Evolutionary conservation across 768 basidiomycete species (phyloP), one percentile per base, ranked within the genome.

Genomic region (Lactarius vividus): DNA sequence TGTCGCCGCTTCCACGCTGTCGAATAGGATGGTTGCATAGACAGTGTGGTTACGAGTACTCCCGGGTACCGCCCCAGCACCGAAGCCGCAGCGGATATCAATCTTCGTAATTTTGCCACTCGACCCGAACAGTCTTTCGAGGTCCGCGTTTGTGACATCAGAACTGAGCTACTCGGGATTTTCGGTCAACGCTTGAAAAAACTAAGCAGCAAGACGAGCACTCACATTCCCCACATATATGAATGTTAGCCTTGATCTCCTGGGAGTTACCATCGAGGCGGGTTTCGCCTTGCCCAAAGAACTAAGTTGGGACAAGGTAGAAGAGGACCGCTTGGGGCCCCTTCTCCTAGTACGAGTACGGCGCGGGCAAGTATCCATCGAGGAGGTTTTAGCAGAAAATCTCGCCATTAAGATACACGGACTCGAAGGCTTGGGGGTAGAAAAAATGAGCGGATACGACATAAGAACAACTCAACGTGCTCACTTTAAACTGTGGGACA

Each of bases 191-290:
- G 26, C 39, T 55, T 39, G 29, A n/a, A 28, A 37, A 65, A 49
- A 46, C 53, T 56, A 31, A 79, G 75, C 52, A 77, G 72, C 35
- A 81, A 57, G 7, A 6, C 3, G 20, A 15, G 13, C 16, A 77
- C 85, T 67, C 70, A 89, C 88, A 72, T 89, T 89, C 46, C 88
- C 88, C 23, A 88, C 83, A 69, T 79, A 88, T 28, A 85, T 79
- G 64, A 76, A 78, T 37, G 73, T 74, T 62, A 72, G 73, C 9
- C 69, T 49, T 8, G 60, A 52, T 33, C 29, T 42, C 39, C 5
- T 44, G 16, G 23, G 39, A 20, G 28, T 26, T 8, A 20, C 29
- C 33, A 16, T 16, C 16, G 37, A 66, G 63, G 18, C 63, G 44
- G 46, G 61, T 63, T 42, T 66, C 63, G 16, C n/a, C 31, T 64